Evolutionary conservation across 371 early-diverging fungal genomes (phyloP).

Genomic region (Homolaphlyctis polyrhiza): DNA sequence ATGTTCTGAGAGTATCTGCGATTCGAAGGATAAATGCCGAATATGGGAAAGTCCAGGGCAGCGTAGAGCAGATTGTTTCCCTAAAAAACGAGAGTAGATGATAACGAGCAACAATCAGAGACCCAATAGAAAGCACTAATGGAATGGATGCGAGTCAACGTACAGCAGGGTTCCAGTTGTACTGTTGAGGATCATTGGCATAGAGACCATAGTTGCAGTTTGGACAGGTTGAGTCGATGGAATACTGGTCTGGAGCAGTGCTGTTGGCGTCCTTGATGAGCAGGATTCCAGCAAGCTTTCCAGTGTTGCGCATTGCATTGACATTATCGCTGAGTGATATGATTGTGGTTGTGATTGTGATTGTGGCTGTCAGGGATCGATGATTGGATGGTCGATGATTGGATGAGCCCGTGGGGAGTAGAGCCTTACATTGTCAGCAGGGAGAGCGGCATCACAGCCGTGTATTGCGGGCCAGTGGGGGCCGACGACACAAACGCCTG

Average conservation of each 20-base stretch:
- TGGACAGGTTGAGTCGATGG: constrained; percentile 64
- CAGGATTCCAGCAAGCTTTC: constrained; percentile 44
- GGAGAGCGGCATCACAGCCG: constrained; percentile 57
- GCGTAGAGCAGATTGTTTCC: constrained; percentile 54
- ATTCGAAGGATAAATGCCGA: constrained; percentile 25
- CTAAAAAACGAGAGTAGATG: constrained; percentile 23
- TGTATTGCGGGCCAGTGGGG: constrained; percentile 37
- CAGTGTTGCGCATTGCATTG: constrained; percentile 20
- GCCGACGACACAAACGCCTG: constrained; percentile 32
- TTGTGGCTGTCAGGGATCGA: too few species aligned
- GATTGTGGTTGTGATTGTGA: too few species aligned
- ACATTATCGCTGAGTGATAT: constrained; percentile 32
- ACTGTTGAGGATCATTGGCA: constrained; percentile 39
- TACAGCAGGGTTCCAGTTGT: constrained; percentile 68
- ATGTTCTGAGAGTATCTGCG: background rate
- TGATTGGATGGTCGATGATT: background rate
- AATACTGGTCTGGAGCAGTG: constrained; percentile 34
- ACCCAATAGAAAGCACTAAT: background rate
- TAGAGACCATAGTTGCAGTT: constrained; percentile 69
- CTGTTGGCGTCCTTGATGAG: constrained; percentile 43
- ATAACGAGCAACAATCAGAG: too few species aligned
- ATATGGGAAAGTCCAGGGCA: constrained; percentile 62
- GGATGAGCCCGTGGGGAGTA: background rate
- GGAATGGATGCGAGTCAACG: constrained; percentile 12
- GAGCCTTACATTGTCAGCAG: constrained; percentile 53